A percentile compares a stretch with the other conserved stretches of the same genome.
Conservation (phyloP, 306 rosid species). For the Abrus pulchellus region DNA sequence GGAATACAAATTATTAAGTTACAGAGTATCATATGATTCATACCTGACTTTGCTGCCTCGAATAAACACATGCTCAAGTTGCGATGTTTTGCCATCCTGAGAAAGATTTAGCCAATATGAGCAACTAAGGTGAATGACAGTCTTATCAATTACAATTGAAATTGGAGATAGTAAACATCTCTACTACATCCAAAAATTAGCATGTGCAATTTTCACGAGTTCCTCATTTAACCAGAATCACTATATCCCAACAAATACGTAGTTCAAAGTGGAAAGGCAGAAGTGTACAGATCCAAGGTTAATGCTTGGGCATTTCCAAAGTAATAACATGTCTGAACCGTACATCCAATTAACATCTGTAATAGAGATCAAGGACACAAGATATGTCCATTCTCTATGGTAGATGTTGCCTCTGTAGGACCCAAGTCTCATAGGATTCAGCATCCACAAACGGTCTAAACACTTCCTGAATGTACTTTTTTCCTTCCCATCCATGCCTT, state of each 20-base stretch:
- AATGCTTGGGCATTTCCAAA: not conserved
- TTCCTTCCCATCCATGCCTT: not conserved
- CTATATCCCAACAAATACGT: not conserved
- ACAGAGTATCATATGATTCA: constrained; percentile 29
- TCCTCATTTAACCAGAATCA: constrained; percentile 1
- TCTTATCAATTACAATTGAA: constrained; percentile 17
- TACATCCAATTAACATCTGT: not conserved
- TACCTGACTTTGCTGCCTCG: constrained; percentile 99
- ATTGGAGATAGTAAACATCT: constrained; percentile 17
- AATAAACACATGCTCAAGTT: constrained; percentile 95
- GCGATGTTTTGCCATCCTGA: constrained; percentile 95
- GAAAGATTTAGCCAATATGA: constrained; percentile 38
- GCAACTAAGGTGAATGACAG: constrained; percentile 29
- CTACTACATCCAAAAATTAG: not conserved
- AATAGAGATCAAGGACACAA: not conserved
- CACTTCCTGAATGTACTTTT: not conserved
- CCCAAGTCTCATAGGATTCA: not conserved
- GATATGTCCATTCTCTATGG: not conserved
- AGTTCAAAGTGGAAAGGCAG: not conserved
- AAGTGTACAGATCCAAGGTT: not conserved
- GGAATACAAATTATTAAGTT: constrained; percentile 25
- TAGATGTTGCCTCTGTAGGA: not conserved
- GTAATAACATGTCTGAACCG: not conserved
- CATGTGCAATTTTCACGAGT: not conserved
- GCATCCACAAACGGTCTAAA: not conserved